Base-by-base conservation (phyloP, 164 flowering plant genomes). In the Vitis amurensis region DNA sequence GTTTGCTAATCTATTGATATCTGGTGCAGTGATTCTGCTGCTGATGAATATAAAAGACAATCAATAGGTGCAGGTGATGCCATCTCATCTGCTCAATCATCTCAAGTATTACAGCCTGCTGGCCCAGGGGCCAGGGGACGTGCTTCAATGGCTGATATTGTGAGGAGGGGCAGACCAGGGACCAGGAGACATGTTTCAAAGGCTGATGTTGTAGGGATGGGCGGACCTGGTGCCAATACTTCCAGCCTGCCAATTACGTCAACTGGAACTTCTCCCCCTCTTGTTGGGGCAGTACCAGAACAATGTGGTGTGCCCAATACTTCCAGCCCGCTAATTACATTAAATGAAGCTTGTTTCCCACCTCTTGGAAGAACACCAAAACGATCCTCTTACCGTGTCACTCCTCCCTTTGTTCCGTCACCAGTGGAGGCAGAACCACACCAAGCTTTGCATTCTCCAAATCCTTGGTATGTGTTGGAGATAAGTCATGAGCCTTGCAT, bases 1-100 rank as follows among this genome's bases (percentile, higher is more conserved):
- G 5, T 19, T n/a, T 11, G 12, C 8, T 49, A 4, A 11, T 44
- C 37, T 55, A 23, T 64, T 50, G 50, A 59, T 61, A 70, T 47
- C 23, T 74, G 60, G 57, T 88, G 78, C 90, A 91, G 97, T 66
- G 80, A 85, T 75, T 69, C 76, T 72, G 73, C 74, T 14, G 51
- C 62, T 49, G 66, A 65, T 48, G 89, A 83, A 72, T 75, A 68
- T 70, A 78, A 82, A 77, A 68, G 71, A 63, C 76, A 73, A 19
- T 11, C 78, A 48, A 13, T 58, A 10, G 78, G 76, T 17, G 52
- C 77, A 49, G 67, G 72, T 77, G 89, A 83, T 68, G 67, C 27
- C 48, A 37, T 69, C n/a, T 66, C 83, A 61, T 77, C 84, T 50
- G 76, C 75, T 52, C 89, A 81, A 70, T 76, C 82, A 23, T 23